These are phyloP conservation scores for Trichoderma sp. DNA, from an alignment of 2,329 filamentous ascomycete genomes.

Conservation along the genomic window DNA sequence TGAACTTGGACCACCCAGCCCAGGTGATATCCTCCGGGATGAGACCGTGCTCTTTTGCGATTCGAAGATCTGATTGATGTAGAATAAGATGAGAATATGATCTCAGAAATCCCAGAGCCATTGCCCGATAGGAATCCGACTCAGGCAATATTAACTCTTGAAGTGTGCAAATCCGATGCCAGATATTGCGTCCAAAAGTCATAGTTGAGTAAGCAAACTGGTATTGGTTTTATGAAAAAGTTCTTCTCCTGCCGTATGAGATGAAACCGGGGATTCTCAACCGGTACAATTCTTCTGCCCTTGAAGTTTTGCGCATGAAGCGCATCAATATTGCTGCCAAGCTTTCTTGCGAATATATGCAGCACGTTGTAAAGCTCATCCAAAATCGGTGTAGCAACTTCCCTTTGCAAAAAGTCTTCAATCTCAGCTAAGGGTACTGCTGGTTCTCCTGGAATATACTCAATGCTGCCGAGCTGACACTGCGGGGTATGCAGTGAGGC, in stretches of 20 bases:
- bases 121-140: neutral
- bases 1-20: neutral
- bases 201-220: neutral
- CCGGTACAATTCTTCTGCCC: neutral
- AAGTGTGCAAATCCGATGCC: neutral
- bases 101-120: neutral
- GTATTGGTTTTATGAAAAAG: neutral
- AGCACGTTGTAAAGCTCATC: neutral
- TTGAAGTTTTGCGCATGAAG: neutral
- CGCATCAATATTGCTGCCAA: neutral
- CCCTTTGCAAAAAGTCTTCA: neutral
- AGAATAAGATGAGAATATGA: neutral
- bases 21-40: neutral
- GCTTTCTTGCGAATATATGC: neutral
- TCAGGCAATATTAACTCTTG: neutral
- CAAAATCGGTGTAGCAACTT: neutral
- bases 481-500: neutral
- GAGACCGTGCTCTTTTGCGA: neutral
- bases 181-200: neutral
- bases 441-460: neutral
- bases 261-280: neutral
- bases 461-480: neutral
- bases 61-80: neutral
- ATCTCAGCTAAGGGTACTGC: neutral
- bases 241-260: neutral